These are phyloP conservation scores for Linnemannia elongata DNA, from an alignment of 192 early-diverging fungal genomes.

Conservation along the genomic window DNA sequence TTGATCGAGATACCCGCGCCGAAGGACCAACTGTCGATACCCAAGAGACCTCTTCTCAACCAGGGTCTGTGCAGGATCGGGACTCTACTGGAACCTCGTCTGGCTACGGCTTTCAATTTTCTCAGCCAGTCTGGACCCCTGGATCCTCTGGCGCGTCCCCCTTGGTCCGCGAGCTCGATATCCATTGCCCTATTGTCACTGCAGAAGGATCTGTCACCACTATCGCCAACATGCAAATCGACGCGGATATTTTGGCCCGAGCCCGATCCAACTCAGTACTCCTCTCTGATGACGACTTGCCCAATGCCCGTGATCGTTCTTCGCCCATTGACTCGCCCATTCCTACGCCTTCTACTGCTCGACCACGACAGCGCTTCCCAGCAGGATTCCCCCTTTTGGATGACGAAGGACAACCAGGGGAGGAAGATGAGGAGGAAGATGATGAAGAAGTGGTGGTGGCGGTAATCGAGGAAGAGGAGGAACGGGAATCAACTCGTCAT, in stretches of 20 bases:
- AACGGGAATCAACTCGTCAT: not conserved
- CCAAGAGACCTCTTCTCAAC: not conserved
- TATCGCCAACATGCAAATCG: slow-evolving; percentile 42
- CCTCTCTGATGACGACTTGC: slow-evolving; percentile 33
- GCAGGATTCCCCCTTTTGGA: slow-evolving; percentile 30
- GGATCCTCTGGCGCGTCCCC: slow-evolving; percentile 16
- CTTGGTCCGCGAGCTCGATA: slow-evolving; percentile 34
- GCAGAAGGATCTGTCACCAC: slow-evolving; percentile 28
- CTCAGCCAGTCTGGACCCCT: not conserved
- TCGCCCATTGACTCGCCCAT: slow-evolving; percentile 51
- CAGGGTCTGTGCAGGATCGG: not conserved
- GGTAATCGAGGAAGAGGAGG: not conserved
- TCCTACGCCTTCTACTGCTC: slow-evolving; percentile 52
- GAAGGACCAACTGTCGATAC: not conserved
- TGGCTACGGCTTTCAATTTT: not conserved
- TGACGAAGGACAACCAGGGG: slow-evolving; percentile 15
- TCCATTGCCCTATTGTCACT: slow-evolving; percentile 31
- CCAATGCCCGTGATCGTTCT: slow-evolving; percentile 4
- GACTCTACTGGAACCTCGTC: not conserved
- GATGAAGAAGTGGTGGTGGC: not conserved
- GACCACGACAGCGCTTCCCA: slow-evolving; percentile 47
- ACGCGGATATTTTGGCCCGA: slow-evolving; percentile 27
- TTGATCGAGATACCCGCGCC: not conserved
- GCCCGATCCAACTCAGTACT: slow-evolving; percentile 30
- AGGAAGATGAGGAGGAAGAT: slow-evolving; percentile 15